phyloP scores from a whole-genome alignment of 1,284 basidiomycete genomes.

The Microbotryum silenes-acaulis region DNA sequence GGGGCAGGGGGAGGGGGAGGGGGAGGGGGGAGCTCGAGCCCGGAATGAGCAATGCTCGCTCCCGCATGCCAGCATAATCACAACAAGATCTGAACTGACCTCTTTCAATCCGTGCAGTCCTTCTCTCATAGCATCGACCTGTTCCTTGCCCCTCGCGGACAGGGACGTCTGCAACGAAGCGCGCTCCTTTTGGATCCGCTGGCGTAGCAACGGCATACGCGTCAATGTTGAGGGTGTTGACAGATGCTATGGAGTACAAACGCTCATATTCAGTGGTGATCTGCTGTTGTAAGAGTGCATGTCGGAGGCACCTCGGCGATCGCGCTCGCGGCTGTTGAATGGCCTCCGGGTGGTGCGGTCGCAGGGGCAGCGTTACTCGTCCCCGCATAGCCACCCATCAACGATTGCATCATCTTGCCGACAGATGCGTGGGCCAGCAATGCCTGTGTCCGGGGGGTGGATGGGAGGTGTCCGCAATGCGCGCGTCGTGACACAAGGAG shows the following conservation, averaged over 20 bases:
- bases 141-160: conserved; percentile 66
- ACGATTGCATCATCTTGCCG: neutral
- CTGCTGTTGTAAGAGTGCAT: too few species aligned
- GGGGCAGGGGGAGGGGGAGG: too few species aligned
- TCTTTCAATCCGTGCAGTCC: conserved; percentile 75
- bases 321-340: too few species aligned
- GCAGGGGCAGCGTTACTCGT: too few species aligned
- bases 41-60: conserved; percentile 66
- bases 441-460: too few species aligned
- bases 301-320: too few species aligned
- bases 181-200: conserved; percentile 29
- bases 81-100: conserved; percentile 49
- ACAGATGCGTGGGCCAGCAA: neutral
- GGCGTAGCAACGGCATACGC: conserved; percentile 23
- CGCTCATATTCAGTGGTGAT: too few species aligned
- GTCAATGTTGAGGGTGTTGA: conserved; percentile 27
- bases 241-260: conserved; percentile 16
- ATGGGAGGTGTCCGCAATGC: too few species aligned
- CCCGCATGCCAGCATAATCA: conserved; percentile 78
- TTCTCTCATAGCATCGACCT: conserved; percentile 82
- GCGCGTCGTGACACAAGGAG: too few species aligned
- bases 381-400: neutral
- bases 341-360: too few species aligned
- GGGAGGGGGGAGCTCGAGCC: conserved; percentile 58
- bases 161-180: conserved; percentile 25